Conservation (phyloP, 768 basidiomycete species). For the Tylopilus vinaceipallidus region DNA sequence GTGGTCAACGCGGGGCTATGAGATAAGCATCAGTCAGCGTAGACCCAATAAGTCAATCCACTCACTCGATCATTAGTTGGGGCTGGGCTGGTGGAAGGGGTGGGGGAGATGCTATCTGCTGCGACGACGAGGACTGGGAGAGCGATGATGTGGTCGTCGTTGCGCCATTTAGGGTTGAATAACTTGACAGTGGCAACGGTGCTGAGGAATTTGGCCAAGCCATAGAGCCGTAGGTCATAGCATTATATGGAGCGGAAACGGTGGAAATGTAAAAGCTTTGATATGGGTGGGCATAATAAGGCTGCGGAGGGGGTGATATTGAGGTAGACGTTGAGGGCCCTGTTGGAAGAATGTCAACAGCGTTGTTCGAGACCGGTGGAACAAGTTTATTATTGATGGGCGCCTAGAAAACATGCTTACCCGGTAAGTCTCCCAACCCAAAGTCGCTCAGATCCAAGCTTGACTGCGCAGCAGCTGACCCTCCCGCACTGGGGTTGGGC, state of each 20-base stretch:
- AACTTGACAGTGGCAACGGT: constrained; percentile 62
- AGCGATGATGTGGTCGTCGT: constrained; percentile 51
- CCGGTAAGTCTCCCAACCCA: constrained; percentile 41
- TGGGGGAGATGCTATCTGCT: constrained; percentile 29
- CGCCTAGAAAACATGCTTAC: constrained; percentile 38
- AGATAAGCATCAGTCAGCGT: constrained; percentile 14
- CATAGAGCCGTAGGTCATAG: constrained; percentile 51
- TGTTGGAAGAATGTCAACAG: constrained; percentile 17
- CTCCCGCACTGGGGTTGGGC: constrained; percentile 22
- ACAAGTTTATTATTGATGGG: constrained; percentile 19
- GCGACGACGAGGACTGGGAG: constrained; percentile 28
- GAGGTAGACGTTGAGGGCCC: constrained; percentile 41
- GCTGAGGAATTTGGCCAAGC: constrained; percentile 43
- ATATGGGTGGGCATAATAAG: constrained; percentile 42
- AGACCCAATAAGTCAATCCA: constrained; percentile 1
- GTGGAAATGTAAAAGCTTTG: constrained; percentile 40
- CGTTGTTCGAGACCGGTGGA: not conserved
- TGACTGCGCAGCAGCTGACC: constrained; percentile 32
- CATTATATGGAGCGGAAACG: constrained; percentile 48
- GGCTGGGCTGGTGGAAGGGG: constrained; percentile 24
- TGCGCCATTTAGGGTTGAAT: constrained; percentile 79
- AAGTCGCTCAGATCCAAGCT: constrained; percentile 43
- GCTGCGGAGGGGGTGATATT: constrained; percentile 38
- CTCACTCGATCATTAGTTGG: constrained; percentile 71
- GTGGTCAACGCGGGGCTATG: constrained; percentile 59